Conservation (phyloP, 2,329 filamentous ascomycete genomes). For the Colletotrichum spinosum region DNA sequence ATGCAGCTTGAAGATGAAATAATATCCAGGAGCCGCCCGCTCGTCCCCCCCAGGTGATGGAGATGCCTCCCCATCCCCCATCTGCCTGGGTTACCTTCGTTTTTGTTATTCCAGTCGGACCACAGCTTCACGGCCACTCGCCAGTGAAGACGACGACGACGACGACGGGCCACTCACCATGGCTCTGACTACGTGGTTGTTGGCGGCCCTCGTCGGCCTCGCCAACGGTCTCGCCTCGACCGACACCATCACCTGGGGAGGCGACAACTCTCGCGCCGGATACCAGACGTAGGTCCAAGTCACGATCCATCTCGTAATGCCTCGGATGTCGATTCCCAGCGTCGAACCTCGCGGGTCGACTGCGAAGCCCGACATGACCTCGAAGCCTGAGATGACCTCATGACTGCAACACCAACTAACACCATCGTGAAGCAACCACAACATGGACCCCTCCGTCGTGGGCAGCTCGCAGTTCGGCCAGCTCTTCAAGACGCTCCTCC, state of each 20-base stretch:
- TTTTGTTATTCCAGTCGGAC: background rate
- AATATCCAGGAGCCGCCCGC: constrained; percentile 29
- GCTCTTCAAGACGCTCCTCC: constrained; percentile 63
- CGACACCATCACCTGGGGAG: constrained; percentile 70
- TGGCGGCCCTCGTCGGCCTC: constrained; percentile 47
- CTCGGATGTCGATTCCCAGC: background rate
- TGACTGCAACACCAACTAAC: no score
- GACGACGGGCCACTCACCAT: constrained; percentile 26
- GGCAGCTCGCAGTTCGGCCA: constrained; percentile 66
- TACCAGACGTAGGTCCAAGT: constrained; percentile 60
- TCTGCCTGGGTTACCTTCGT: constrained; percentile 32
- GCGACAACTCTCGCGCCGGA: constrained; percentile 64
- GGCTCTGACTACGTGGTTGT: constrained; percentile 34
- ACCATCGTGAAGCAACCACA: constrained; percentile 59
- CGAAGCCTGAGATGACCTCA: background rate
- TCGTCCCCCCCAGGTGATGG: constrained; percentile 16
- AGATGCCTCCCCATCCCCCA: constrained; percentile 17
- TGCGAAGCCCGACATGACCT: background rate
- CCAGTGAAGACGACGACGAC: constrained; percentile 8
- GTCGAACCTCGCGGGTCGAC: background rate
- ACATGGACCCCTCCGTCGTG: constrained; percentile 71
- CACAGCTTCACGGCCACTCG: constrained; percentile 15
- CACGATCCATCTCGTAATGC: background rate
- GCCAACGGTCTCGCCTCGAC: constrained; percentile 54
- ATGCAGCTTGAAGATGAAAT: constrained; percentile 13